phyloP scores from a whole-genome alignment of 371 early-diverging fungal genomes.

The Mucor piriformis region DNA sequence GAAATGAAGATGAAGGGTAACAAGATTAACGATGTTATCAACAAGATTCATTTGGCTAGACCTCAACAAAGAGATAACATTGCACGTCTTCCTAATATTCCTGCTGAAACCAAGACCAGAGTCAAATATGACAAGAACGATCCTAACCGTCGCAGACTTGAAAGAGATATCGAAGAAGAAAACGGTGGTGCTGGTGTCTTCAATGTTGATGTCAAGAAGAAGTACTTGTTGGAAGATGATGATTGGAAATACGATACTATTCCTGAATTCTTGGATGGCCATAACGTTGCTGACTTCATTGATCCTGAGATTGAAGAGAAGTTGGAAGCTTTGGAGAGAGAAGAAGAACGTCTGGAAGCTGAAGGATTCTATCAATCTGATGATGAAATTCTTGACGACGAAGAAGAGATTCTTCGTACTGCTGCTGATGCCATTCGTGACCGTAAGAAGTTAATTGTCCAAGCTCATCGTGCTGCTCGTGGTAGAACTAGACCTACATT shows the following conservation, averaged over 20 bases:
- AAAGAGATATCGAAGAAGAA: conserved; percentile 88
- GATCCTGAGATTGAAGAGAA: conserved; percentile 97
- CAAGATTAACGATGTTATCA: conserved; percentile 91
- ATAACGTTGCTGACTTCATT: conserved; percentile 99
- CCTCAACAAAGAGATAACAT: conserved; percentile 87
- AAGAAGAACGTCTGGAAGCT: conserved; percentile 91
- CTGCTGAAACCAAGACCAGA: conserved; percentile 71
- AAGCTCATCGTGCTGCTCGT: conserved; percentile 71
- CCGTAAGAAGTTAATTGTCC: conserved; percentile 81
- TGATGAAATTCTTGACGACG: conserved; percentile 71
- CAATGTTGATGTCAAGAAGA: conserved; percentile 90
- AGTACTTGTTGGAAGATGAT: conserved; percentile 78
- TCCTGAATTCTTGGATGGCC: conserved; percentile 99
- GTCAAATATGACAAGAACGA: conserved; percentile 80
- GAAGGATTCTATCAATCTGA: conserved; percentile 93
- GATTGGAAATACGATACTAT: conserved; percentile 99
- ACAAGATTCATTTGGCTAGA: conserved; percentile 91
- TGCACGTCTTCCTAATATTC: conserved; percentile 86
- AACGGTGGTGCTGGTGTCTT: conserved; percentile 96
- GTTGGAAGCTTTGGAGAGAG: conserved; percentile 93
- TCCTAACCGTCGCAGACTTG: conserved; percentile 82
- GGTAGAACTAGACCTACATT: conserved; percentile 70
- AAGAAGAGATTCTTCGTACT: conserved; percentile 73
- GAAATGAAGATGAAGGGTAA: conserved; percentile 92
- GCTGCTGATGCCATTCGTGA: conserved; percentile 84